Base-by-base conservation (phyloP, 2,329 filamentous ascomycete genomes). In the Neofusicoccum sp. region DNA sequence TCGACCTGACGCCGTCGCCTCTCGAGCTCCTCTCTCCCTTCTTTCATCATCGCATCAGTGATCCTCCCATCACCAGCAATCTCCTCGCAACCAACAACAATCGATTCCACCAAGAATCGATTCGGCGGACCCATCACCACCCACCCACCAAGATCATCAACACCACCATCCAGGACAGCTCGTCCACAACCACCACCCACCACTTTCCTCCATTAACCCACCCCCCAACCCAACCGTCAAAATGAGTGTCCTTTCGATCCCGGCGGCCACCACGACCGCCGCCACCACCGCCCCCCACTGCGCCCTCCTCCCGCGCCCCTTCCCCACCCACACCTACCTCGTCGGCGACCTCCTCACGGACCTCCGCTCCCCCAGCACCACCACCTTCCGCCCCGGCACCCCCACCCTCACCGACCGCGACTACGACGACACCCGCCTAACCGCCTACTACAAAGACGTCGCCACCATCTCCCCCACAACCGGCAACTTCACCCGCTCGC, bases 371-470 rank as follows among this genome's bases (percentile, higher is more conserved):
- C 51, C 59, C 2, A 12, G 28, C 24, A 30, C 48, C 33, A 47
- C 48, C 24, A 45, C 49, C 33, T 31, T 57, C n/a, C 48, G 41
- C 59, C 48, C 47, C 47, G 28, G n/a, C 28, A 41, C 30, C 24
- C n/a, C 24, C 28, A n/a, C 31, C 30, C 58, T 60, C 58, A 33
- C 38, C 40, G 33, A 41, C 24, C 41, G 44, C 33, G 59, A 61
- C 49, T 47, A 61, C 33, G 59, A 61, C 26, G 59, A 61, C 41
- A 61, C 59, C 6, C 59, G 51, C 59, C 31, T 56, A 43, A 61
- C 51, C 3, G 59, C 59, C 31, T 61, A 48, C 31, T 61, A 61
- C 49, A 61, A 61, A 31, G 59, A 61, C 40, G 40, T 61, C 24
- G 59, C 59, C 41, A 26, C 51, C 24, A 45, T 61, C 31, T 56